phyloP scores from a whole-genome alignment of 1,139 yeast genomes.

The Candida anutae region DNA sequence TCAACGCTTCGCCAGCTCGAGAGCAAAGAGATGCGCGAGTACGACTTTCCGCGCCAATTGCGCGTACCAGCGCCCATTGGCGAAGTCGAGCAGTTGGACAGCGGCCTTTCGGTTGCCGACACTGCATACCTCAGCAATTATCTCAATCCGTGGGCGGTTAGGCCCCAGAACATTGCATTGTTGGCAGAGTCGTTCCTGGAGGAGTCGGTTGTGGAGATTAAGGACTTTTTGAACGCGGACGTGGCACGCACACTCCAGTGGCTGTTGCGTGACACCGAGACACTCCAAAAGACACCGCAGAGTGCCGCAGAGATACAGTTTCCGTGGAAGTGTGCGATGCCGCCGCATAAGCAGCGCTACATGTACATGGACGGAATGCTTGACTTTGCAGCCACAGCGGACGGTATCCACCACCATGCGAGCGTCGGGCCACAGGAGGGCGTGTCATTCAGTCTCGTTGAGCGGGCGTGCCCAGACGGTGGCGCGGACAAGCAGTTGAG shows the following conservation, averaged over 20 bases:
- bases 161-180: slow-evolving; percentile 26
- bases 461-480: slow-evolving; percentile 7
- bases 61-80: slow-evolving; percentile 25
- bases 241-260: slow-evolving; percentile 41
- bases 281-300: slow-evolving; percentile 53
- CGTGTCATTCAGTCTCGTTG: slow-evolving; percentile 44
- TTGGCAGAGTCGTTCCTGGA: slow-evolving; percentile 50
- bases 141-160: slow-evolving; percentile 51
- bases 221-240: slow-evolving; percentile 52
- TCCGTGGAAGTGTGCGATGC: slow-evolving; percentile 91
- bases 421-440: slow-evolving; percentile 41
- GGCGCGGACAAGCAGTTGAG: slow-evolving; percentile 29
- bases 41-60: slow-evolving; percentile 64
- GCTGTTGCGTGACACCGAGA: slow-evolving; percentile 44
- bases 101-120: slow-evolving; percentile 27
- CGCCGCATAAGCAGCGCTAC: slow-evolving; percentile 89
- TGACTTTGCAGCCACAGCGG: slow-evolving; percentile 19
- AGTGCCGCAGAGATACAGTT: slow-evolving; percentile 44
- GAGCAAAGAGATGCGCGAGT: slow-evolving; percentile 68
- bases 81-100: slow-evolving; percentile 10
- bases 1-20: slow-evolving; percentile 79
- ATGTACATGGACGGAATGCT: slow-evolving; percentile 72
- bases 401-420: slow-evolving; percentile 18
- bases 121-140: slow-evolving; percentile 39
- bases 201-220: slow-evolving; percentile 64